Conservation (phyloP, 1,284 basidiomycete species). For the Naganishia sp. region DNA sequence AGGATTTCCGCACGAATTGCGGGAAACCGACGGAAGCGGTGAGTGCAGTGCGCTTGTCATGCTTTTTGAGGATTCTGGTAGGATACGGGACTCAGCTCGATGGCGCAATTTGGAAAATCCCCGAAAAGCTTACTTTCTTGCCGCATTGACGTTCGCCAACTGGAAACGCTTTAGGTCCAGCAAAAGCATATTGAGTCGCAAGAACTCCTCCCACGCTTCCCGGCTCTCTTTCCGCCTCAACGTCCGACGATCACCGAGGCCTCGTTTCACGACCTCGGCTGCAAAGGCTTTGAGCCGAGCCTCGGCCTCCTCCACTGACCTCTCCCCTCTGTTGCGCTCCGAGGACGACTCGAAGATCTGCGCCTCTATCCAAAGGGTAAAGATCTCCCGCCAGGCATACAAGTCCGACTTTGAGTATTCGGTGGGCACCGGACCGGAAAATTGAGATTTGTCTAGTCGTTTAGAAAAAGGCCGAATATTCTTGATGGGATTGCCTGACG, state of each 20-base stretch:
- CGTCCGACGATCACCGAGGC: slow-evolving; percentile 62
- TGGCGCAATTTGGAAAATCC: neutral
- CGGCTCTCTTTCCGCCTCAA: slow-evolving; percentile 67
- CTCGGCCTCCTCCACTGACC: slow-evolving; percentile 72
- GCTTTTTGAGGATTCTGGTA: slow-evolving; percentile 79
- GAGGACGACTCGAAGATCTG: slow-evolving; percentile 80
- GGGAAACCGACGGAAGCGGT: slow-evolving; percentile 57
- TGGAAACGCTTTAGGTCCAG: slow-evolving; percentile 88
- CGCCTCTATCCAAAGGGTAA: slow-evolving; percentile 80
- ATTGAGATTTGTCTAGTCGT: slow-evolving; percentile 41
- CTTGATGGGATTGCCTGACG: slow-evolving; percentile 15
- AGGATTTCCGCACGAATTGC: slow-evolving; percentile 49
- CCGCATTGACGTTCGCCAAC: slow-evolving; percentile 82
- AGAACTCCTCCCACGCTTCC: slow-evolving; percentile 72
- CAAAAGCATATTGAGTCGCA: slow-evolving; percentile 77
- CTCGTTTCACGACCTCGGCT: slow-evolving; percentile 64
- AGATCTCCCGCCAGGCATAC: slow-evolving; percentile 90
- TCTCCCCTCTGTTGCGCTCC: slow-evolving; percentile 75
- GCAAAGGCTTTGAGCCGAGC: slow-evolving; percentile 70
- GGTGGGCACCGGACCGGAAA: slow-evolving; percentile 46
- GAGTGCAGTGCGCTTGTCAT: slow-evolving; percentile 72
- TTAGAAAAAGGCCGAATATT: slow-evolving; percentile 14
- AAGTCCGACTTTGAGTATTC: slow-evolving; percentile 63
- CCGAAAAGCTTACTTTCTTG: slow-evolving; percentile 61
- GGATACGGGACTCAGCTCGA: neutral